A percentile compares a stretch with the other conserved stretches of the same genome.
These are phyloP conservation scores for Suhomyces kilbournensis DNA, from an alignment of 805 yeast species.

Conservation along the genomic window DNA sequence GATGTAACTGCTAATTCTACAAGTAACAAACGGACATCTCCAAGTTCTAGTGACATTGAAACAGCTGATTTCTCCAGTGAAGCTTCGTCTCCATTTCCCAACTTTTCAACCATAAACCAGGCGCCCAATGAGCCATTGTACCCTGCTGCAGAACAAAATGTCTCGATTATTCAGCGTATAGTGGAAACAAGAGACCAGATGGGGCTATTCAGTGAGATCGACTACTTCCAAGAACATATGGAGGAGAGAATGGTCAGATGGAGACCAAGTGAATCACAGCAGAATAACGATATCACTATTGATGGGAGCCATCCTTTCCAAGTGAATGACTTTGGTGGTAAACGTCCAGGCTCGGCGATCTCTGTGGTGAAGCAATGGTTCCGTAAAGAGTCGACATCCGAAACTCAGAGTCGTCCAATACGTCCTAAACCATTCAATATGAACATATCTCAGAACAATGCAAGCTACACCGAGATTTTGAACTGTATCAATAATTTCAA, in stretches of 20 bases:
- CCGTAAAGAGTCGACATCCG: not conserved
- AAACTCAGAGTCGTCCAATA: not conserved
- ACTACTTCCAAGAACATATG: constrained; percentile 23
- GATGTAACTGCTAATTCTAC: not conserved
- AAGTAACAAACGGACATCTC: not conserved
- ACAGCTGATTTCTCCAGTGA: not conserved
- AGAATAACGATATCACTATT: constrained; percentile 22
- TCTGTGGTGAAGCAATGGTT: not conserved
- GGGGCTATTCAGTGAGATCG: constrained; percentile 3
- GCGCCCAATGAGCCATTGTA: constrained; percentile 20
- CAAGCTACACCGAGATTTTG: not conserved
- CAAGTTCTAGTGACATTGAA: not conserved
- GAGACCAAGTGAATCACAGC: constrained; percentile 33
- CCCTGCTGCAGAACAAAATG: constrained; percentile 5
- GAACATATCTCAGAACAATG: not conserved
- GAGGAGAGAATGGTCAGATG: constrained; percentile 31
- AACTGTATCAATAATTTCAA: not conserved
- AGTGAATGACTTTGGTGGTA: not conserved
- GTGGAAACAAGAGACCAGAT: not conserved
- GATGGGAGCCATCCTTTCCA: constrained; percentile 29
- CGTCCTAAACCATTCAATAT: not conserved
- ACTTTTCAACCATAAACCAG: constrained; percentile 6
- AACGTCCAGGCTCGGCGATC: not conserved
- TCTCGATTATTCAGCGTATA: not conserved
- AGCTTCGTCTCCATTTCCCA: constrained; percentile 7